Conservation (phyloP, 148 eudicot species). For the Amaranthus palmeri region DNA sequence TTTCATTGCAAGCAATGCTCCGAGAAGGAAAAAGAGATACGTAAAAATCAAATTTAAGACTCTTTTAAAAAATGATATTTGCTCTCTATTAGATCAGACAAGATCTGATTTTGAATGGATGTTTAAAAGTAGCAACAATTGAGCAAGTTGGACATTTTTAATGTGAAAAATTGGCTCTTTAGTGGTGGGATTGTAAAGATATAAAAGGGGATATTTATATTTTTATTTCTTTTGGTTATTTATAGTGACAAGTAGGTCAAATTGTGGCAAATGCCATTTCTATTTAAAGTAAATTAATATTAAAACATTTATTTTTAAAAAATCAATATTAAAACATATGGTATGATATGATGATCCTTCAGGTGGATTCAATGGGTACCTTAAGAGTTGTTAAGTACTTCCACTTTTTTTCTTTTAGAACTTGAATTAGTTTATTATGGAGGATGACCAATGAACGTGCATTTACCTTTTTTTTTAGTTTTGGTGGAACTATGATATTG, state of each 20-base stretch:
- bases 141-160: slow-evolving; percentile 13
- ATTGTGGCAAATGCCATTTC: slow-evolving; percentile 18
- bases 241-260: slow-evolving; percentile 21
- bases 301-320: no score
- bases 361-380: slow-evolving; percentile 22
- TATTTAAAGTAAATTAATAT: not conserved
- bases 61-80: no score
- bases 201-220: slow-evolving; percentile 9
- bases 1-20: no score
- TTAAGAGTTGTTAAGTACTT: not conserved
- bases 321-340: slow-evolving; percentile 20
- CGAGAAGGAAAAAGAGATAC: no score
- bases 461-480: not conserved
- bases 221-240: not conserved
- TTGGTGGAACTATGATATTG: not conserved
- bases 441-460: no score
- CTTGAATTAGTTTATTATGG: no score
- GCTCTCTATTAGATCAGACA: no score
- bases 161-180: not conserved
- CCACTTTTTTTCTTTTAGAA: not conserved
- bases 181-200: slow-evolving; percentile 18
- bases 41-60: no score
- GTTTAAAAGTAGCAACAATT: not conserved
- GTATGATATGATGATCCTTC: slow-evolving; percentile 28
- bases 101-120: not conserved